Conservation (phyloP, 441 rosid genomes). For the Adansonia gregorii region DNA sequence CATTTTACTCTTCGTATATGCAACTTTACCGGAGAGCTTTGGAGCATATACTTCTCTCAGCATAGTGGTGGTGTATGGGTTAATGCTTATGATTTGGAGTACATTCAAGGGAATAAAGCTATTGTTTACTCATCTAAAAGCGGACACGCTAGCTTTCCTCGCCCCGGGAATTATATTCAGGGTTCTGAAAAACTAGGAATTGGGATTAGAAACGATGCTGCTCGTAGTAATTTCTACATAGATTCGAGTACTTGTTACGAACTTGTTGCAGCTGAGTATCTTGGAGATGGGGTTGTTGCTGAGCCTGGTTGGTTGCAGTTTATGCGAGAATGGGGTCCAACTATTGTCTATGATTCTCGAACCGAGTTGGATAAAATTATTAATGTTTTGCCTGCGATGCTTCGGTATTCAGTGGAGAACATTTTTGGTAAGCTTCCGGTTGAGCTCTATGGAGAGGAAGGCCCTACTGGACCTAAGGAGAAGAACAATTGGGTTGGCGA, state of each 20-base stretch:
- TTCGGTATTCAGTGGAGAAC: constrained; percentile 43
- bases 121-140: constrained; percentile 63
- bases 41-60: constrained; percentile 82
- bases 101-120: constrained; percentile 62
- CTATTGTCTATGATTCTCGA: constrained; percentile 62
- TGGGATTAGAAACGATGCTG: constrained; percentile 80
- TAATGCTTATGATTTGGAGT: constrained; percentile 68
- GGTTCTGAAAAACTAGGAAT: constrained; percentile 66
- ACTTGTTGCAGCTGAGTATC: constrained; percentile 70
- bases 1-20: constrained; percentile 82
- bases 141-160: constrained; percentile 83
- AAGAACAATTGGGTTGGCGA: constrained; percentile 92
- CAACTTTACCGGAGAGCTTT: constrained; percentile 76
- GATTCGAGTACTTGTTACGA: constrained; percentile 72
- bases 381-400: constrained; percentile 49
- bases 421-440: constrained; percentile 63
- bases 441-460: constrained; percentile 82
- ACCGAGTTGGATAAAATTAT: constrained; percentile 59
- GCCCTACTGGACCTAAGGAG: constrained; percentile 93
- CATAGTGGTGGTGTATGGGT: constrained; percentile 90
- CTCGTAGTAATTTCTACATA: constrained; percentile 44
- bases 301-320: constrained; percentile 85
- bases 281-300: constrained; percentile 43
- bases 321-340: constrained; percentile 94
- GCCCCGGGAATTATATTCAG: constrained; percentile 68